phyloP scores from a whole-genome alignment of 1,284 basidiomycete genomes.

The Pholiota adiposa region DNA sequence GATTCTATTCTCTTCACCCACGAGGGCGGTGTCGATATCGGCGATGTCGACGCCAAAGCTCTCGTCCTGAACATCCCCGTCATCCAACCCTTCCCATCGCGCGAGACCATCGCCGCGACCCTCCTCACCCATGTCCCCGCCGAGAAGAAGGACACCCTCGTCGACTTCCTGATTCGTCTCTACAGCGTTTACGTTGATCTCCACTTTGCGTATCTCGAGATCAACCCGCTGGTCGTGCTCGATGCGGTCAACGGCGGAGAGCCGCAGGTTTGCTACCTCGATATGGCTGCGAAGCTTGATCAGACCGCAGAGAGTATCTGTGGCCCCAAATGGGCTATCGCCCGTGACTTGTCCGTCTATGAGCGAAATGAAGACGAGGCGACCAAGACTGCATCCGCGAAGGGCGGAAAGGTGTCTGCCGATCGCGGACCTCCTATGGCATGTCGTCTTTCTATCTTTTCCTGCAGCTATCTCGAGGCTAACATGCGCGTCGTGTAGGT shows the following conservation, averaged over 20 bases:
- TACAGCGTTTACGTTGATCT: slow-evolving; percentile 98
- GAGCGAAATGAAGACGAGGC: slow-evolving; percentile 44
- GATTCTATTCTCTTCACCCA: slow-evolving; percentile 99
- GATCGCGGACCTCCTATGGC: slow-evolving; percentile 98
- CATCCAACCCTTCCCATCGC: slow-evolving; percentile 77
- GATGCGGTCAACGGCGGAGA: slow-evolving; percentile 76
- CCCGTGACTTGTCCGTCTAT: slow-evolving; percentile 86
- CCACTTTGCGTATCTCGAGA: slow-evolving; percentile 99
- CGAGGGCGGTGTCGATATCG: slow-evolving; percentile 98
- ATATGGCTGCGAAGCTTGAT: slow-evolving; percentile 99
- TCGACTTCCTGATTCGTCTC: slow-evolving; percentile 94
- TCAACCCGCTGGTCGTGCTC: slow-evolving; percentile 97
- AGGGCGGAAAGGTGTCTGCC: slow-evolving; percentile 65
- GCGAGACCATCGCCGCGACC: slow-evolving; percentile 73
- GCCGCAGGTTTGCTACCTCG: slow-evolving; percentile 92
- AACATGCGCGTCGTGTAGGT: slow-evolving; percentile 42
- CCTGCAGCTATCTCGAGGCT: slow-evolving; percentile 16
- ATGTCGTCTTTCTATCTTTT: slow-evolving; percentile 15
- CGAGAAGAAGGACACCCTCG: slow-evolving; percentile 83
- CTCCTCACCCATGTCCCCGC: slow-evolving; percentile 83
- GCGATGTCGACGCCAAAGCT: slow-evolving; percentile 98
- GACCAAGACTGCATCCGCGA: slow-evolving; percentile 44
- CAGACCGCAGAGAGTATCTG: slow-evolving; percentile 98
- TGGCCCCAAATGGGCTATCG: slow-evolving; percentile 98
- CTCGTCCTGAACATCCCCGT: slow-evolving; percentile 90